Conservation (phyloP, 1,284 basidiomycete genomes). For the Wallemia hederae region DNA sequence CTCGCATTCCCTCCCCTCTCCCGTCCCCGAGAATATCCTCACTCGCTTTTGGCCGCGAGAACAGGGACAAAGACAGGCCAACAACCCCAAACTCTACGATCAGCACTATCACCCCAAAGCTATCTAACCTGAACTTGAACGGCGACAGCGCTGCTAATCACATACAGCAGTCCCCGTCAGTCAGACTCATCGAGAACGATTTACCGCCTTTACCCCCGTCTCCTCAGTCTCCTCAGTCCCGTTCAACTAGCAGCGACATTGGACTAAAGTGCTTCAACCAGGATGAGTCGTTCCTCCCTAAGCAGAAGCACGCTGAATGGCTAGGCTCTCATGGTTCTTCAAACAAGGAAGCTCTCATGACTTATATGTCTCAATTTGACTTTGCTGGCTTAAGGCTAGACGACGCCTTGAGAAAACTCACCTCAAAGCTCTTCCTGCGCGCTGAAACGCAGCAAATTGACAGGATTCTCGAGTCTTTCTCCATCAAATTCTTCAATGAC, state of each 20-base stretch:
- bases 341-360: constrained; percentile 39
- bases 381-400: constrained; percentile 57
- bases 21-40: background rate
- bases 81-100: background rate
- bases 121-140: background rate
- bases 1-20: background rate
- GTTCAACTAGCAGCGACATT: too few relatives aligned
- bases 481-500: constrained; percentile 62
- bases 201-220: background rate
- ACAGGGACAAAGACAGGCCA: background rate
- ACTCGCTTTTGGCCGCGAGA: background rate
- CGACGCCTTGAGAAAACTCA: constrained; percentile 63
- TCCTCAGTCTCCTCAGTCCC: too few relatives aligned
- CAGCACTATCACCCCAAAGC: background rate
- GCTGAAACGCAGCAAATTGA: constrained; percentile 96
- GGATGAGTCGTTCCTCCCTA: constrained; percentile 48
- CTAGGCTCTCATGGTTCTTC: constrained; percentile 24
- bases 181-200: background rate
- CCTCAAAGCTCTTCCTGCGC: constrained; percentile 68
- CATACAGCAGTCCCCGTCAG: background rate
- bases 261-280: constrained; percentile 61
- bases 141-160: background rate
- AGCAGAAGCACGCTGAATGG: constrained; percentile 87
- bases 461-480: constrained; percentile 74
- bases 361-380: constrained; percentile 73